Conservation (phyloP, 352 stramenopile genomes). For the Aphanomyces stellatus region DNA sequence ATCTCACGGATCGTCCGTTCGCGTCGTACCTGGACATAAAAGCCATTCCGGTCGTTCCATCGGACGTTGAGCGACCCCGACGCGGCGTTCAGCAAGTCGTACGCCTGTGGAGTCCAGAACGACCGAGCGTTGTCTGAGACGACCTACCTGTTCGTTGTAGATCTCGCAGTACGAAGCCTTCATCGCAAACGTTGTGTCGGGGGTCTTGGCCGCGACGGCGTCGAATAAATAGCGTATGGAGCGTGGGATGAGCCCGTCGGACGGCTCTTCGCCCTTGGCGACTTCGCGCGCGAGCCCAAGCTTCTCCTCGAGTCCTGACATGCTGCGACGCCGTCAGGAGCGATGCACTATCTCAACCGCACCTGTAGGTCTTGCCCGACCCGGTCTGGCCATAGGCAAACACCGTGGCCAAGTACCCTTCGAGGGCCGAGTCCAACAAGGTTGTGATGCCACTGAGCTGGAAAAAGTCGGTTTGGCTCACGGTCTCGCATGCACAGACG, state of each 20-base stretch:
- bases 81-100: slow-evolving; percentile 60
- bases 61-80: slow-evolving; percentile 54
- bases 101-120: slow-evolving; percentile 24
- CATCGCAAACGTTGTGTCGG: slow-evolving; percentile 33
- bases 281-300: slow-evolving; percentile 21
- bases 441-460: slow-evolving; percentile 41
- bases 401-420: slow-evolving; percentile 62
- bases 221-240: slow-evolving; percentile 62
- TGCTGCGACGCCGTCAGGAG: slow-evolving; percentile 21
- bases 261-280: slow-evolving; percentile 26
- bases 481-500: slow-evolving; percentile 50
- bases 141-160: slow-evolving; percentile 62
- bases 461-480: slow-evolving; percentile 60
- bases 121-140: not conserved
- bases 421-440: slow-evolving; percentile 52
- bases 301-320: slow-evolving; percentile 67
- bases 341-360: not conserved
- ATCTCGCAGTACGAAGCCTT: slow-evolving; percentile 74
- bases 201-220: slow-evolving; percentile 27
- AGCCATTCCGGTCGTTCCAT: slow-evolving; percentile 61
- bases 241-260: slow-evolving; percentile 59
- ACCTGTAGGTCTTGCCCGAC: slow-evolving; percentile 60
- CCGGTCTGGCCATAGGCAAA: slow-evolving; percentile 63
- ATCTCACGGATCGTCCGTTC: not conserved
- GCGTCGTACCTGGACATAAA: slow-evolving; percentile 42